phyloP scores from a whole-genome alignment of 495 filamentous ascomycete species.

The Aspergillus bertholletiae region DNA sequence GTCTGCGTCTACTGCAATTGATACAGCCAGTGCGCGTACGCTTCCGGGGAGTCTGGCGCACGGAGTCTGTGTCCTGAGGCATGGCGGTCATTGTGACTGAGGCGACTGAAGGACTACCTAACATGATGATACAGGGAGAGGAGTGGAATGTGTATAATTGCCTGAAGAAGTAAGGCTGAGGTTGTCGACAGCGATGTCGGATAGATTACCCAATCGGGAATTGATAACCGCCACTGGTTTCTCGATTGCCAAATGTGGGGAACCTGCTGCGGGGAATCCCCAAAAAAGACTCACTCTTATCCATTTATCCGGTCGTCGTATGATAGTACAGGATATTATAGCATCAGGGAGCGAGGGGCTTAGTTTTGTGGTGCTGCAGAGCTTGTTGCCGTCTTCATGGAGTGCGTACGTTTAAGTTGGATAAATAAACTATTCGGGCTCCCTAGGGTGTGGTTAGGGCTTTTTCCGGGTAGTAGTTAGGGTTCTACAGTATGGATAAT shows the following conservation, averaged over 20 bases:
- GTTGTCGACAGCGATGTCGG: slow-evolving; percentile 6
- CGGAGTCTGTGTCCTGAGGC: background rate
- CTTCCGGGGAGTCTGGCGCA: slow-evolving; percentile 20
- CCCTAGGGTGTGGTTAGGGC: no score
- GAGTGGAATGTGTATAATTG: background rate
- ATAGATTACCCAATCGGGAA: slow-evolving; percentile 18
- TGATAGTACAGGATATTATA: no score
- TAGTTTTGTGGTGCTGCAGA: no score
- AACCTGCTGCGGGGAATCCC: slow-evolving; percentile 1
- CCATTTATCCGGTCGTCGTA: no score
- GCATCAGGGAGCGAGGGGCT: no score
- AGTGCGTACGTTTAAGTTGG: no score
- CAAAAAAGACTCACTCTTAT: no score
- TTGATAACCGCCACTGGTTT: slow-evolving; percentile 16
- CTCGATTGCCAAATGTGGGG: slow-evolving; percentile 5
- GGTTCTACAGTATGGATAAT: no score
- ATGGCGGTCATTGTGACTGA: slow-evolving; percentile 4
- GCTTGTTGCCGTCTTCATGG: no score
- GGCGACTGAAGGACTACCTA: background rate
- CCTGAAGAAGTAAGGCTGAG: background rate
- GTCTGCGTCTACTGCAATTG: slow-evolving; percentile 30
- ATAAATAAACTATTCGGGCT: no score
- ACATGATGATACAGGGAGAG: background rate
- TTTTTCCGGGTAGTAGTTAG: no score
- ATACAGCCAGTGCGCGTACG: slow-evolving; percentile 31